Percentiles rank a stretch among this genome's conserved stretches.
phyloP scores from a whole-genome alignment of 805 yeast species.

The Spathaspora hagerdaliae region DNA sequence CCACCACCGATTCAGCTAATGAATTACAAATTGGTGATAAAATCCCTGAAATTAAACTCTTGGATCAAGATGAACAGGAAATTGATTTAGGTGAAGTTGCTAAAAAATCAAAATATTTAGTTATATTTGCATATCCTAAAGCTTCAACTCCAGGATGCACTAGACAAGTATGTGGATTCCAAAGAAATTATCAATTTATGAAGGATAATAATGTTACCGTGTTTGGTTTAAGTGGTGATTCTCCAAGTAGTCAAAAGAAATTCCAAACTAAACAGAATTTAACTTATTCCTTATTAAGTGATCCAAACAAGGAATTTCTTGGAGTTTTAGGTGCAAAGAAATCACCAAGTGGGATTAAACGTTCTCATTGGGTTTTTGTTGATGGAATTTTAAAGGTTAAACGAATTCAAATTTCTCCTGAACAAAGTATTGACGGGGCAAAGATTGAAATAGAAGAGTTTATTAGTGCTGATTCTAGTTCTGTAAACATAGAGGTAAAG shows the following conservation, averaged over 20 bases:
- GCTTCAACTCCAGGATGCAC: slow-evolving; percentile 98
- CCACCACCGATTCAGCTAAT: slow-evolving; percentile 3
- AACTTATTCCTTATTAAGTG: slow-evolving; percentile 72
- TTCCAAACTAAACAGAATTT: slow-evolving; percentile 72
- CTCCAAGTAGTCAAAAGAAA: slow-evolving; percentile 70
- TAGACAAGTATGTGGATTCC: slow-evolving; percentile 86
- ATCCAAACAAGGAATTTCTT: slow-evolving; percentile 67
- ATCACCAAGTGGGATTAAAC: slow-evolving; percentile 65
- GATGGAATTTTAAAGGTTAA: slow-evolving; percentile 64
- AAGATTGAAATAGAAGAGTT: slow-evolving; percentile 50
- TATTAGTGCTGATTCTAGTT: slow-evolving; percentile 15
- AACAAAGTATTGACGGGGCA: slow-evolving; percentile 55
- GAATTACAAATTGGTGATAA: slow-evolving; percentile 50
- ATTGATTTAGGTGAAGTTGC: slow-evolving; percentile 31
- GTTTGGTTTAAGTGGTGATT: slow-evolving; percentile 80
- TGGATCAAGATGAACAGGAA: slow-evolving; percentile 67
- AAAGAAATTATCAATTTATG: slow-evolving; percentile 57
- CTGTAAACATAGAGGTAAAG: slow-evolving; percentile 7
- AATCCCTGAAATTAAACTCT: slow-evolving; percentile 60
- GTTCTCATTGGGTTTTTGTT: slow-evolving; percentile 90
- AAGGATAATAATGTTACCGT: slow-evolving; percentile 51
- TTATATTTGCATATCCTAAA: slow-evolving; percentile 71
- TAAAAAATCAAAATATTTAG: slow-evolving; percentile 28
- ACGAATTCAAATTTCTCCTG: slow-evolving; percentile 50
- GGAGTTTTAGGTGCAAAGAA: slow-evolving; percentile 81